phyloP scores from a whole-genome alignment of 2,329 filamentous ascomycete species.

The Ophiostoma montium region DNA sequence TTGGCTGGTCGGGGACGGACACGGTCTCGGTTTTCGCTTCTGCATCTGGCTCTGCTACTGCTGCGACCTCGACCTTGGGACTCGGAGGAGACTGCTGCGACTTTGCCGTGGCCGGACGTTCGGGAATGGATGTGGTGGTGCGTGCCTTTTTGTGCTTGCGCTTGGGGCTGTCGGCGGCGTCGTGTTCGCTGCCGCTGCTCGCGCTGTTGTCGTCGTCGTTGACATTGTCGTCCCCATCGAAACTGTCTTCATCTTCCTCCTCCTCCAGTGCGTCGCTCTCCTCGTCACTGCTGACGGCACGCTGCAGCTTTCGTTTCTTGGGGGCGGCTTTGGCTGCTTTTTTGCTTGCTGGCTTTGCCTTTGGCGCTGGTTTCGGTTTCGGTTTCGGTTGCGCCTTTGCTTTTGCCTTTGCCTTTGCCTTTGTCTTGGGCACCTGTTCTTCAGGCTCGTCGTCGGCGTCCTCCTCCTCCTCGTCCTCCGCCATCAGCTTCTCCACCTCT shows the following conservation, averaged over 20 bases:
- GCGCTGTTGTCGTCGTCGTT: conserved; percentile 6
- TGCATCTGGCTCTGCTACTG: neutral
- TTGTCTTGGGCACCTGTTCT: neutral
- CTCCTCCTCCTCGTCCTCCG: conserved; percentile 6
- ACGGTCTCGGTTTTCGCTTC: conserved; percentile 3
- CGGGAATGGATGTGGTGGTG: conserved; percentile 7
- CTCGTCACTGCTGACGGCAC: neutral
- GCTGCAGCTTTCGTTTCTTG: neutral
- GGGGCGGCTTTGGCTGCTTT: neutral
- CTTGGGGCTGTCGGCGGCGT: conserved; percentile 46
- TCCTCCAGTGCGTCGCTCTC: neutral
- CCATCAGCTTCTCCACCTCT: conserved; percentile 29
- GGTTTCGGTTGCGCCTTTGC: neutral
- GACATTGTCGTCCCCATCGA: neutral
- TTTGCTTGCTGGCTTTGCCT: neutral
- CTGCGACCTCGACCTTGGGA: neutral
- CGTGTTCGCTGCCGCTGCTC: conserved; percentile 49
- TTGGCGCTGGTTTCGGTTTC: neutral
- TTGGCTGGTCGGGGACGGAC: neutral
- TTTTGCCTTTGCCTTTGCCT: neutral
- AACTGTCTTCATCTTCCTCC: neutral
- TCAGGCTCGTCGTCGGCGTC: neutral
- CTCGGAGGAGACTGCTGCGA: neutral
- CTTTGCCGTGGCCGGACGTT: neutral
- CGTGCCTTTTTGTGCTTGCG: conserved; percentile 14